Base-by-base conservation (phyloP, 257 asterid genomes). In the Thymus quinquecostatus region DNA sequence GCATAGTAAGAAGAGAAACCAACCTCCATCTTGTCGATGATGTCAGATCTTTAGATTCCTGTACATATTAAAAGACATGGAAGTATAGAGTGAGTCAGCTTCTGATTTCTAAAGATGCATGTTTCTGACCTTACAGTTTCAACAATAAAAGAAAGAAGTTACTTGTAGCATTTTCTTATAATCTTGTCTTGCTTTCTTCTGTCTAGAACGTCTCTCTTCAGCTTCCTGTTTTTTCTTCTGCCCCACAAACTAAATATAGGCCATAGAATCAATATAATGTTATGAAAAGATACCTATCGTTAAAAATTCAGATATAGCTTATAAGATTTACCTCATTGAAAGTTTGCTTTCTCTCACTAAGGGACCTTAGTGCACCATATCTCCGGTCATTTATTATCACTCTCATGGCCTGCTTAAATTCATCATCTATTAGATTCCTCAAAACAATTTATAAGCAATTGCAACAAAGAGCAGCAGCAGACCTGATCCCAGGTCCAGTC, bases 401-500 rank as follows among this genome's bases (percentile, higher is more conserved):
- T 80, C 92, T 84, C 99, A 95, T 95, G 64, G 94, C 93, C 98
- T 91, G 85, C 68, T 64, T 54, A 59, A 65, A 71, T 71, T 70
- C 76, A 71, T 75, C 10, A 61, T 63, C 65, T 72, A 50, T 40
- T 57, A 75, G 72, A 59, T 57, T 60, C 41, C 75, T 7, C 64
- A 58, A 28, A 65, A 68, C 53, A 55, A 70, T 77, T 51, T 14
- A 56, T 50, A 32, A 50, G 11, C 75, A 63, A 73, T 36, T 44
- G 68, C 57, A 8, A 55, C 6, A 38, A 77, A 33, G 71, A 68
- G 69, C 33, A 64, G 68, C 30, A 79, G 70, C 40, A 32, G 56
- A 91, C 98, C 96, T 91, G 95, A 66, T 95, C 98, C 99, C 99
- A 95, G 36, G 78, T 92, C 96, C 94, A 92, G 81, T 90, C 97